A percentile compares a stretch with the other conserved stretches of the same genome.
These are phyloP conservation scores for Apiospora pterosperma DNA, from an alignment of 2,329 filamentous ascomycete species.

Conservation along the genomic window DNA sequence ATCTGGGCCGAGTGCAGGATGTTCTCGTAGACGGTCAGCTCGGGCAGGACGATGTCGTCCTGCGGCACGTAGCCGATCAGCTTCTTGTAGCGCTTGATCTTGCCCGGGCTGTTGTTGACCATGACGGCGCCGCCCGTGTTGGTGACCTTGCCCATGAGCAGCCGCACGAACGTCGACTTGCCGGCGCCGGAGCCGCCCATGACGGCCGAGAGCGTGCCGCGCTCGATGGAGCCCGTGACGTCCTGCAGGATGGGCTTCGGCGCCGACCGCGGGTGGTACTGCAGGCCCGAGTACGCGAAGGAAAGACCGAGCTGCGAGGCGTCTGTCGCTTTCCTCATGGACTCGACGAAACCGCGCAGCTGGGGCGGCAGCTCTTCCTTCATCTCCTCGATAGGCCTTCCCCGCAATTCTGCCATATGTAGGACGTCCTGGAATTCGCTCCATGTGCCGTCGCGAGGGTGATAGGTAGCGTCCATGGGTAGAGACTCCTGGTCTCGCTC, in stretches of 20 bases:
- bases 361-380: conserved; percentile 33
- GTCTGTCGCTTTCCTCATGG: conserved; percentile 48
- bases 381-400: conserved; percentile 22
- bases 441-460: conserved; percentile 23
- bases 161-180: conserved; percentile 58
- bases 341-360: conserved; percentile 48
- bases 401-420: conserved; percentile 23
- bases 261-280: conserved; percentile 43
- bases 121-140: conserved; percentile 48
- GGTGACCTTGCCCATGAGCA: conserved; percentile 56
- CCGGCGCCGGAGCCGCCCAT: conserved; percentile 59
- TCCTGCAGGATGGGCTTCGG: conserved; percentile 46
- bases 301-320: conserved; percentile 49
- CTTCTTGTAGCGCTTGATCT: conserved; percentile 52
- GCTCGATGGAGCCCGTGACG: conserved; percentile 51
- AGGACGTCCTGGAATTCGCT: conserved; percentile 35
- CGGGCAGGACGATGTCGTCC: conserved; percentile 56
- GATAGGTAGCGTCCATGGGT: conserved; percentile 29
- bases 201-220: conserved; percentile 53
- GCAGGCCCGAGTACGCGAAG: conserved; percentile 49
- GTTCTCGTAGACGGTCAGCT: conserved; percentile 60
- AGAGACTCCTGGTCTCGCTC: conserved; percentile 34
- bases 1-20: conserved; percentile 57
- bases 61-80: conserved; percentile 61
- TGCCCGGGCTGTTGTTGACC: conserved; percentile 48